Percentiles rank a stretch among this genome's conserved stretches.
Evolutionary conservation across 2,329 filamentous ascomycete species (phyloP).

Genomic region (Monascus ruber): DNA sequence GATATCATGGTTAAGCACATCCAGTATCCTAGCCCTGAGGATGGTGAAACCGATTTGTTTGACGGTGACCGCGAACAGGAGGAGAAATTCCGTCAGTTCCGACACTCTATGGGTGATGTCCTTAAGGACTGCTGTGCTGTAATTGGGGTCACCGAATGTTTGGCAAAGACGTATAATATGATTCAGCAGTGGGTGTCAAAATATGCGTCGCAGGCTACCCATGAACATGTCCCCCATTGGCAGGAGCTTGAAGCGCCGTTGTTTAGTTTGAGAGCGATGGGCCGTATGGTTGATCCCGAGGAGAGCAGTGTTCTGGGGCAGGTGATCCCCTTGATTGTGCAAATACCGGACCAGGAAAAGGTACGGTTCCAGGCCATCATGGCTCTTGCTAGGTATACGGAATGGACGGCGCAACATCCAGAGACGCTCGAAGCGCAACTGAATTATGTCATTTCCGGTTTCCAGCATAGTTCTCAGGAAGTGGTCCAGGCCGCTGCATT

Average conservation of each 20-base stretch:
- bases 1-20: conserved; percentile 88
- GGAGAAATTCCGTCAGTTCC: conserved; percentile 92
- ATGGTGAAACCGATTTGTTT: conserved; percentile 72
- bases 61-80: conserved; percentile 92
- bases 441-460: conserved; percentile 89
- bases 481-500: conserved; percentile 85
- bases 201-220: conserved; percentile 64
- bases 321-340: conserved; percentile 84
- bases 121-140: conserved; percentile 96
- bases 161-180: conserved; percentile 74
- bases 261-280: conserved; percentile 92
- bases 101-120: conserved; percentile 94
- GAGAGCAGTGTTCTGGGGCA: conserved; percentile 80
- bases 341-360: conserved; percentile 93
- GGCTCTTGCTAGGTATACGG: conserved; percentile 91
- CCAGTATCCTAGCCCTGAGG: conserved; percentile 70
- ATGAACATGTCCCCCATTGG: conserved; percentile 77
- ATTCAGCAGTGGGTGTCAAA: conserved; percentile 83
- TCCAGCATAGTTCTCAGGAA: conserved; percentile 77
- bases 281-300: conserved; percentile 84
- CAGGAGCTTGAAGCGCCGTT: conserved; percentile 90
- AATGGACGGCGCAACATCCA: conserved; percentile 91
- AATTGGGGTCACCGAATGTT: conserved; percentile 81
- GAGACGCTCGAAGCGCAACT: conserved; percentile 88
- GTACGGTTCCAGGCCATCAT: conserved; percentile 98